Evolutionary conservation across 2,329 filamentous ascomycete species (phyloP).

Genomic region (Phyllosticta citrichinensis): DNA sequence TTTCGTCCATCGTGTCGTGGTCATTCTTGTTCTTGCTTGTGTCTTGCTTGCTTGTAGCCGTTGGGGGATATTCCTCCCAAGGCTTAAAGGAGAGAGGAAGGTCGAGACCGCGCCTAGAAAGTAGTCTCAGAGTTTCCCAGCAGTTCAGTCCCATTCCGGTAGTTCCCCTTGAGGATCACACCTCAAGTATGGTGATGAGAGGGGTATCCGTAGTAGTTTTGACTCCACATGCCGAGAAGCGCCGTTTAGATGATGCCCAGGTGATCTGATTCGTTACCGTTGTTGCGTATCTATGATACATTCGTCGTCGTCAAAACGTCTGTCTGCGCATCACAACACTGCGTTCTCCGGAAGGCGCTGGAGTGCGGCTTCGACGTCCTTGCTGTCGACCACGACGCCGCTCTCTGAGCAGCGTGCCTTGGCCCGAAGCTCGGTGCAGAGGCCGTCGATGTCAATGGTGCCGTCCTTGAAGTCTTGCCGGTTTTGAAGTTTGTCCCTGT

Average conservation of each 20-base stretch:
- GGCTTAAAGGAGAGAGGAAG: not conserved
- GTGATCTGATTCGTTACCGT: not conserved
- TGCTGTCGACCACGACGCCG: constrained; percentile 80
- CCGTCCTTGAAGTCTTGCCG: constrained; percentile 82
- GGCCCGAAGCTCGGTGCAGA: constrained; percentile 86
- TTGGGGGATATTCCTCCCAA: too few species aligned
- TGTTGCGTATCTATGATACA: constrained; percentile 9
- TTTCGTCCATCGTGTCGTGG: not conserved
- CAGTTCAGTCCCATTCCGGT: not conserved
- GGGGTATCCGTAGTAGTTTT: not conserved
- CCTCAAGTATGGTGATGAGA: not conserved
- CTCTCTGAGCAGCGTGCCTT: constrained; percentile 93
- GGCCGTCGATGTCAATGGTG: constrained; percentile 84
- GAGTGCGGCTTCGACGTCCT: constrained; percentile 63
- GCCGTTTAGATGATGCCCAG: constrained; percentile 10
- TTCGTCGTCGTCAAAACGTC: not conserved
- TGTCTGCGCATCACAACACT: not conserved
- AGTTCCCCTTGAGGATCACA: not conserved
- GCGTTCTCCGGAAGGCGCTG: constrained; percentile 31
- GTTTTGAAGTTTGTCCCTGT: constrained; percentile 79
- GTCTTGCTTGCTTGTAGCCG: too few species aligned
- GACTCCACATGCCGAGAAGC: constrained; percentile 2
- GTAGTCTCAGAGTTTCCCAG: not conserved
- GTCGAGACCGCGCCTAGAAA: not conserved
- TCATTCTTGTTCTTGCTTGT: not conserved